These are phyloP conservation scores for Phoenix roebelenii DNA, from an alignment of 176 grass and related monocot genomes.

Conservation along the genomic window DNA sequence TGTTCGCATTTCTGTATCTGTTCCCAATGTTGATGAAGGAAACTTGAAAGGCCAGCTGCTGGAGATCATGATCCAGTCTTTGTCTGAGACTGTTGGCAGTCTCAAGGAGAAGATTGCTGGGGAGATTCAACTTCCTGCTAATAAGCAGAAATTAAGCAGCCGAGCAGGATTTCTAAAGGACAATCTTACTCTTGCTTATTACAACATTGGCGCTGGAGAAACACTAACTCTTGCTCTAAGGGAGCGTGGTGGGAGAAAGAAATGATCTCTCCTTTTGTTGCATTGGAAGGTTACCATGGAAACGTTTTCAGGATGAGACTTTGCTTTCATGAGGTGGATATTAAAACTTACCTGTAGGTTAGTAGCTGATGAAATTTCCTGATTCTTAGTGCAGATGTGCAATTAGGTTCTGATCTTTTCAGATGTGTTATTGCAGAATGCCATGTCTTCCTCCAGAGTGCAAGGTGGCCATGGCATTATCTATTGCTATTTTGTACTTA, in stretches of 20 bases:
- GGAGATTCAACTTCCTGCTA: constrained; percentile 89
- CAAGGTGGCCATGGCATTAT: too few relatives aligned
- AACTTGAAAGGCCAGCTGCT: constrained; percentile 38
- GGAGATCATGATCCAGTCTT: constrained; percentile 68
- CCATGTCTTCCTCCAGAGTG: too few relatives aligned
- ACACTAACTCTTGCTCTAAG: constrained; percentile 68
- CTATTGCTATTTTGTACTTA: too few relatives aligned
- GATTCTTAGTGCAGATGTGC: too few relatives aligned
- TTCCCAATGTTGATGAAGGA: constrained; percentile 90
- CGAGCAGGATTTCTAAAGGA: constrained; percentile 86
- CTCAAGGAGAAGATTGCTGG: constrained; percentile 96
- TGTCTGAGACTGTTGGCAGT: constrained; percentile 72
- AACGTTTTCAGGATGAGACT: too few relatives aligned
- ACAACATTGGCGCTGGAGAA: constrained; percentile 77
- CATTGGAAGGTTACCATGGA: too few relatives aligned
- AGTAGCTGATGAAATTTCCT: too few relatives aligned
- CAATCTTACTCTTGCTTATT: constrained; percentile 88
- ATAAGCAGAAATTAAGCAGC: constrained; percentile 87
- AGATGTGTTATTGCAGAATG: too few relatives aligned
- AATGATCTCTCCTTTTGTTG: constrained; percentile 34
- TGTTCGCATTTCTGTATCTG: constrained; percentile 59
- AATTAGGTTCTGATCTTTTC: too few relatives aligned
- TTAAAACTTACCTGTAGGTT: too few relatives aligned
- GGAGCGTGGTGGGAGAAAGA: constrained; percentile 97
- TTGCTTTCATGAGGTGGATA: too few relatives aligned